Percentiles rank a stretch among this genome's conserved stretches.
Conservation (phyloP, 306 rosid species). For the Elaeagnus macrophylla region DNA sequence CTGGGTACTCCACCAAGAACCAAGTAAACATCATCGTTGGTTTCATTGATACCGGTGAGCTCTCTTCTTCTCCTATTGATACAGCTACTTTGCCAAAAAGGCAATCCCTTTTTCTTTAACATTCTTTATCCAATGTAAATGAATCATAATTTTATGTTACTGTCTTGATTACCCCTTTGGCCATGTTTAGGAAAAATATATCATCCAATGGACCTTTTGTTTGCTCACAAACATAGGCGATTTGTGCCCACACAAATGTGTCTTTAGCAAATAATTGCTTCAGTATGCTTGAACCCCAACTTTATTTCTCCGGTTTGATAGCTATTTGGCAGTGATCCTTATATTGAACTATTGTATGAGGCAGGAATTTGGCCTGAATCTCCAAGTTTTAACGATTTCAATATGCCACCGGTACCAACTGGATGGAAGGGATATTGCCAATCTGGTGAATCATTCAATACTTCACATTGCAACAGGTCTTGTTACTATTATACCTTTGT, state of each 20-base stretch:
- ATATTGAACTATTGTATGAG: slow-evolving; percentile 3
- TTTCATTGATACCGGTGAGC: slow-evolving; percentile 61
- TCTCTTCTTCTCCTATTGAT: background rate
- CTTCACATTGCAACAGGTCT: slow-evolving; percentile 76
- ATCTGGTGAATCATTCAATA: slow-evolving; percentile 67
- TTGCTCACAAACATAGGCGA: background rate
- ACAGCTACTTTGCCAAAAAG: background rate
- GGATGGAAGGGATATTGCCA: slow-evolving; percentile 67
- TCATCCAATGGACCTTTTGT: background rate
- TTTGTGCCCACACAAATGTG: slow-evolving; percentile 3
- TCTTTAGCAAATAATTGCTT: background rate
- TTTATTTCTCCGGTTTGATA: slow-evolving; percentile 2
- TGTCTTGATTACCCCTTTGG: background rate
- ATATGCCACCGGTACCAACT: slow-evolving; percentile 59
- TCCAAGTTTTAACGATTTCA: slow-evolving; percentile 56
- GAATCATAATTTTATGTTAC: background rate
- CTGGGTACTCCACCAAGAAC: slow-evolving; percentile 43
- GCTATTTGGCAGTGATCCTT: background rate
- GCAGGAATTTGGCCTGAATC: slow-evolving; percentile 91
- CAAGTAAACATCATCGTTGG: slow-evolving; percentile 61
- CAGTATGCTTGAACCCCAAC: slow-evolving; percentile 2
- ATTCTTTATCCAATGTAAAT: background rate
- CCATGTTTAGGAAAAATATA: too few species aligned
- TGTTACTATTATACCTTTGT: slow-evolving; percentile 3
- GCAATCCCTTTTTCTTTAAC: background rate